Conservation (phyloP, 2,329 filamentous ascomycete genomes). For the Fusarium oligoseptatum region DNA sequence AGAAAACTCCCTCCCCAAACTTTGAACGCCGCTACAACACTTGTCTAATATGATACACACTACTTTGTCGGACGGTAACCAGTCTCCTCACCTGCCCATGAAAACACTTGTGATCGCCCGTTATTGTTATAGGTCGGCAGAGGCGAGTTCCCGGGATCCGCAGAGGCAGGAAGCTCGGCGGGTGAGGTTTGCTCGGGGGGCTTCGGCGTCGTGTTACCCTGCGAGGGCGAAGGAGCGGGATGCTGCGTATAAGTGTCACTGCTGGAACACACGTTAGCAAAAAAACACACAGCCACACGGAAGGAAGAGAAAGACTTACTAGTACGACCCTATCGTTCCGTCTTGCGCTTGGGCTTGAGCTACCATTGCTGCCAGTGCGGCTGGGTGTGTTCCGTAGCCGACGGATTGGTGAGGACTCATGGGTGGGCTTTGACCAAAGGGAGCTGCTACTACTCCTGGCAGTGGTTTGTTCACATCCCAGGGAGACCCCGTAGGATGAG, state of each 20-base stretch:
- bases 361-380: slow-evolving; percentile 28
- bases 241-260: slow-evolving; percentile 35
- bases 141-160: slow-evolving; percentile 49
- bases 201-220: slow-evolving; percentile 32
- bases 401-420: slow-evolving; percentile 51
- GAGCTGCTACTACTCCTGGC: slow-evolving; percentile 43
- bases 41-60: background rate
- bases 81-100: slow-evolving; percentile 50
- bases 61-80: slow-evolving; percentile 44
- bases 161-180: slow-evolving; percentile 53
- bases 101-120: slow-evolving; percentile 38
- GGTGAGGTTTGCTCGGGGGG: slow-evolving; percentile 36
- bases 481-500: slow-evolving; percentile 26
- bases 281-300: background rate
- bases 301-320: slow-evolving; percentile 42
- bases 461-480: slow-evolving; percentile 40
- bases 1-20: background rate
- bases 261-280: slow-evolving; percentile 5
- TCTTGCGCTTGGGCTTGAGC: slow-evolving; percentile 40
- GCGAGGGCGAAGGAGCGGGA: slow-evolving; percentile 28
- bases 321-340: slow-evolving; percentile 42
- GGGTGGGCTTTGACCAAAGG: slow-evolving; percentile 48
- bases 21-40: background rate
- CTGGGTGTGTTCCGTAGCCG: slow-evolving; percentile 35
- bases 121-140: slow-evolving; percentile 50